Percentiles rank a stretch among this genome's conserved stretches.
Conservation (phyloP, 2,329 filamentous ascomycete species). For the Aspergillus alliaceus region DNA sequence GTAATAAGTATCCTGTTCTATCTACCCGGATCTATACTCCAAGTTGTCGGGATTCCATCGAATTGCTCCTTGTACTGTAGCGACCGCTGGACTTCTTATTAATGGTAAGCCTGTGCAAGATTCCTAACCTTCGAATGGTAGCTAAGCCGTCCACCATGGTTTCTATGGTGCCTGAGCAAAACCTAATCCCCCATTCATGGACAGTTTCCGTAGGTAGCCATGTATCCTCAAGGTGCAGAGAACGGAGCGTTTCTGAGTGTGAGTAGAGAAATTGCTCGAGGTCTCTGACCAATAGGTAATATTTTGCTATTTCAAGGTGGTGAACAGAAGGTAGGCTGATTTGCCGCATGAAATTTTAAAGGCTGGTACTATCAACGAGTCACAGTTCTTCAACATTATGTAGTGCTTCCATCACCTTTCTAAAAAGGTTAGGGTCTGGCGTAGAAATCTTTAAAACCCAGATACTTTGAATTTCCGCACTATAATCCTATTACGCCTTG, state of each 20-base stretch:
- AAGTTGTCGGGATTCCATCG: background rate
- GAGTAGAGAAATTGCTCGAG: slow-evolving; percentile 2
- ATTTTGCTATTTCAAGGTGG: slow-evolving; percentile 2
- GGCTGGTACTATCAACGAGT: slow-evolving; percentile 4
- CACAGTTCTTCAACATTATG: slow-evolving; percentile 3
- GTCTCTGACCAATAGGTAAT: slow-evolving; percentile 5
- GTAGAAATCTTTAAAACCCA: slow-evolving; percentile 4
- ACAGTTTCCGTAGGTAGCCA: background rate
- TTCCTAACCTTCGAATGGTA: background rate
- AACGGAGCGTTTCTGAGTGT: slow-evolving; percentile 1
- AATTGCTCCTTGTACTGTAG: background rate
- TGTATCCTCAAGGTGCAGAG: slow-evolving; percentile 3
- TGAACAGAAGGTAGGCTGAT: slow-evolving; percentile 5
- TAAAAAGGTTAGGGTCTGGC: background rate
- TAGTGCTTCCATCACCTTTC: background rate
- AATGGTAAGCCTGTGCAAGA: background rate
- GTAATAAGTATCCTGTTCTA: background rate
- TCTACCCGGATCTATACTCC: background rate
- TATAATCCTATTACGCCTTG: background rate
- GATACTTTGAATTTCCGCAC: slow-evolving; percentile 4
- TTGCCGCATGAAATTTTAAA: slow-evolving; percentile 3
- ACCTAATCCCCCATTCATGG: slow-evolving; percentile 1
- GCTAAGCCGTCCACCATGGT: background rate
- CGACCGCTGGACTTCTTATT: background rate
- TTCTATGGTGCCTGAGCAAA: background rate